phyloP scores from a whole-genome alignment of 2,329 filamentous ascomycete genomes.

The Colletotrichum sp. region DNA sequence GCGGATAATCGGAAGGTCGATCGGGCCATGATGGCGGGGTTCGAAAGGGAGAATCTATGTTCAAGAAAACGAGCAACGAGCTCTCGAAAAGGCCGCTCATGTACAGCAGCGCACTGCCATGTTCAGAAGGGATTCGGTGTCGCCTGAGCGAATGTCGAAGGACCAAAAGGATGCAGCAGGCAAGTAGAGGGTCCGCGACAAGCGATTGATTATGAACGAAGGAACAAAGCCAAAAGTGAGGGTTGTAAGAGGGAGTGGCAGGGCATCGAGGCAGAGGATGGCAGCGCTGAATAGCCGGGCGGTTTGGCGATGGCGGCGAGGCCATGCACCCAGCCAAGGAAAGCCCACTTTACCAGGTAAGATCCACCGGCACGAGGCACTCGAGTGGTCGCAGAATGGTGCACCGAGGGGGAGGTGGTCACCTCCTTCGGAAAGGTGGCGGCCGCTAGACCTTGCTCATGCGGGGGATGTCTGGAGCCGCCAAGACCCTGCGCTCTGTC shows the following conservation, averaged over 20 bases:
- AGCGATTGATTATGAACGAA: not conserved
- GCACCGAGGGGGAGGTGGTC: not conserved
- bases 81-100: constrained; percentile 15
- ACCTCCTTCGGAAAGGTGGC: not conserved
- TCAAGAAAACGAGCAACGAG: constrained; percentile 6
- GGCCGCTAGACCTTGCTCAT: constrained; percentile 1
- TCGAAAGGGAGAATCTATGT: not conserved
- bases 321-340: not conserved
- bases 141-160: not conserved
- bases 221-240: not conserved
- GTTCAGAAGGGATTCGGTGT: constrained; percentile 5
- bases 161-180: not conserved
- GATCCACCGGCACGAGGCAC: constrained; percentile 22
- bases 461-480: constrained; percentile 10
- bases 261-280: not conserved
- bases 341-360: constrained; percentile 11
- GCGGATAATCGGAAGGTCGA: not conserved
- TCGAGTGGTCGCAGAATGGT: constrained; percentile 16
- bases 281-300: not conserved
- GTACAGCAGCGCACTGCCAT: constrained; percentile 18
- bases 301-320: constrained; percentile 10
- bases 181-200: not conserved
- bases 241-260: not conserved
- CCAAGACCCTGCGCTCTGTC: constrained; percentile 19
- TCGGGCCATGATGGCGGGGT: constrained; percentile 2